phyloP scores from a whole-genome alignment of 2,329 filamentous ascomycete species.

The Incumbomyces delicatus region DNA sequence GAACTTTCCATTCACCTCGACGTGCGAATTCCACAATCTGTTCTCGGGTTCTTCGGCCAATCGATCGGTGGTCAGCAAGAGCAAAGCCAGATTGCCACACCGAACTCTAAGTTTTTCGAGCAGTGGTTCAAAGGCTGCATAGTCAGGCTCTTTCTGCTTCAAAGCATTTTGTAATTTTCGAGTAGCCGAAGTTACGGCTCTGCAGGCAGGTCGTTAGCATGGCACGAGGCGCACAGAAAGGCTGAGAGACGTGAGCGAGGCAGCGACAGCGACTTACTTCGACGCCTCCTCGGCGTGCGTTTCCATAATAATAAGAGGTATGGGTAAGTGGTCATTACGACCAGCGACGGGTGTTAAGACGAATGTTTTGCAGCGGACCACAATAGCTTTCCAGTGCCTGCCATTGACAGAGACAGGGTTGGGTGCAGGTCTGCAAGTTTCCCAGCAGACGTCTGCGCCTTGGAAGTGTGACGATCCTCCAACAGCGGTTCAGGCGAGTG shows the following conservation, averaged over 20 bases:
- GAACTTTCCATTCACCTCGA: constrained; percentile 67
- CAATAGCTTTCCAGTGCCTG: constrained; percentile 9
- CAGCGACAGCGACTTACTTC: constrained; percentile 34
- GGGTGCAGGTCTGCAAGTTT: constrained; percentile 4
- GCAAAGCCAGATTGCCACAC: constrained; percentile 3
- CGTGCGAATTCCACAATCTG: constrained; percentile 70
- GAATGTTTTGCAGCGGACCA: constrained; percentile 14
- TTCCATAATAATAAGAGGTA: constrained; percentile 17
- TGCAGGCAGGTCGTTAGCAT: constrained; percentile 14
- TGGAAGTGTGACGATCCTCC: neutral
- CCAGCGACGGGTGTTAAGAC: constrained; percentile 16
- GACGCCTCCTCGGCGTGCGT: constrained; percentile 36
- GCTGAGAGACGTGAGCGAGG: too few relatives aligned
- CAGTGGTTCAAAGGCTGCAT: constrained; percentile 12
- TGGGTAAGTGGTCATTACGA: constrained; percentile 18
- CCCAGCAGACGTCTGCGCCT: constrained; percentile 5
- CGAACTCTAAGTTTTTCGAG: constrained; percentile 13
- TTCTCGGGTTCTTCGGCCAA: constrained; percentile 38
- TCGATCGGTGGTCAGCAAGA: constrained; percentile 1
- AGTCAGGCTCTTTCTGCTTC: constrained; percentile 14
- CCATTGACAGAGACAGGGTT: constrained; percentile 11
- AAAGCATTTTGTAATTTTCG: constrained; percentile 32
- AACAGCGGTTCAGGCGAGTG: neutral
- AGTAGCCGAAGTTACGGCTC: constrained; percentile 35
- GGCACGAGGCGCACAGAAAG: neutral